A percentile compares a stretch with the other conserved stretches of the same genome.
Evolutionary conservation across 2,329 filamentous ascomycete genomes (phyloP).

Genomic region (Aspergillus sp.): DNA sequence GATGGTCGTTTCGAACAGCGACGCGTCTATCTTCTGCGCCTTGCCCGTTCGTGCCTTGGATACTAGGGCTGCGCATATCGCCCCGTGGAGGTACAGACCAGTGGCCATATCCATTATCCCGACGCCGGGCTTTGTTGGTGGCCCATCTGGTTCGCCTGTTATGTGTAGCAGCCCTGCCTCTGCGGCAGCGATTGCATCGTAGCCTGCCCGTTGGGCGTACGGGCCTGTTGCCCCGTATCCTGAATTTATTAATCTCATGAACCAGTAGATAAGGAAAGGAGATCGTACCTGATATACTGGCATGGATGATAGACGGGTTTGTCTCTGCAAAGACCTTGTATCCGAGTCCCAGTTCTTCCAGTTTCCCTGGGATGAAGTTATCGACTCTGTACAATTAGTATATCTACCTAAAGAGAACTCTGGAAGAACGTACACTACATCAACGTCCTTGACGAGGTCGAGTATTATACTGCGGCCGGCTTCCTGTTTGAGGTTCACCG

Average conservation of each 20-base stretch:
- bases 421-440: conserved; percentile 32
- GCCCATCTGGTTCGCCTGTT: conserved; percentile 42
- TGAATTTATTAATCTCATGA: not conserved
- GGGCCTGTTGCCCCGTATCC: conserved; percentile 45
- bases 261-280: too few species aligned
- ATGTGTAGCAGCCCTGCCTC: conserved; percentile 48
- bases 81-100: conserved; percentile 47
- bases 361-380: conserved; percentile 46
- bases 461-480: conserved; percentile 33
- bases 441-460: conserved; percentile 35
- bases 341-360: conserved; percentile 43
- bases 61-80: conserved; percentile 45
- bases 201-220: conserved; percentile 44
- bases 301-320: conserved; percentile 45
- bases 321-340: conserved; percentile 37
- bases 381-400: conserved; percentile 28
- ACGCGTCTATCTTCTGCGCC: conserved; percentile 47
- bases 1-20: conserved; percentile 47
- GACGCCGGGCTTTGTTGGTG: conserved; percentile 44
- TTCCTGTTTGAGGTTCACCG: conserved; percentile 31
- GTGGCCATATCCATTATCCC: conserved; percentile 49
- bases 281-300: conserved; percentile 41
- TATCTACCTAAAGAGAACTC: too few species aligned
- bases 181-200: conserved; percentile 48
- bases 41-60: conserved; percentile 38